Percentiles rank a stretch among this genome's conserved stretches.
These are phyloP conservation scores for Kazachstania taianensis DNA, from an alignment of 805 yeast species.

Conservation along the genomic window DNA sequence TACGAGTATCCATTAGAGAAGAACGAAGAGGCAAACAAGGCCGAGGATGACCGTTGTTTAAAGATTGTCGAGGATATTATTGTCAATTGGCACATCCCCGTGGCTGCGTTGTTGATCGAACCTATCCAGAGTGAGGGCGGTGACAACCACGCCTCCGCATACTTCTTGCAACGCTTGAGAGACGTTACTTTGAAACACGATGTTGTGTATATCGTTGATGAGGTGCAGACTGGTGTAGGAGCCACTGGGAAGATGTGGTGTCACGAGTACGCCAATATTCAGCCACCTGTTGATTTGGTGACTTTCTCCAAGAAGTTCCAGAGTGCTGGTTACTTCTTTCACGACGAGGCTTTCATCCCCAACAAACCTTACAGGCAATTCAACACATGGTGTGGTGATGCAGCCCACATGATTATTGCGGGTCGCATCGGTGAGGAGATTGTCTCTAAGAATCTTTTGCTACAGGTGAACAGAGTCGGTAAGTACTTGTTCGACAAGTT, in stretches of 20 bases:
- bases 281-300: slow-evolving; percentile 57
- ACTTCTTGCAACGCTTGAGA: slow-evolving; percentile 54
- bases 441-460: slow-evolving; percentile 38
- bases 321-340: slow-evolving; percentile 62
- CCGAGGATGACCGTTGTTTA: slow-evolving; percentile 77
- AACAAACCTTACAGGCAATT: slow-evolving; percentile 57
- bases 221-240: slow-evolving; percentile 69
- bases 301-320: slow-evolving; percentile 67
- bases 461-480: slow-evolving; percentile 42
- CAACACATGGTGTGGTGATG: slow-evolving; percentile 75
- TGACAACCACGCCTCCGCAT: slow-evolving; percentile 58
- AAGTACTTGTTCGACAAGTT: slow-evolving; percentile 41
- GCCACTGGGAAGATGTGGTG: slow-evolving; percentile 68
- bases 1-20: slow-evolving; percentile 77
- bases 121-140: slow-evolving; percentile 79
- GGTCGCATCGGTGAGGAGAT: slow-evolving; percentile 50
- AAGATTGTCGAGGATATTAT: slow-evolving; percentile 63
- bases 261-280: slow-evolving; percentile 56
- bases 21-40: slow-evolving; percentile 48
- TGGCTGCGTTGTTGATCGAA: slow-evolving; percentile 84
- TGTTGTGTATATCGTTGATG: slow-evolving; percentile 55
- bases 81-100: slow-evolving; percentile 58
- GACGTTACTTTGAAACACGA: slow-evolving; percentile 48
- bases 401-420: slow-evolving; percentile 57
- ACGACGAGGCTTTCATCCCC: slow-evolving; percentile 49